Conservation (phyloP, 495 filamentous ascomycete genomes). For the Cercophora sp. region DNA sequence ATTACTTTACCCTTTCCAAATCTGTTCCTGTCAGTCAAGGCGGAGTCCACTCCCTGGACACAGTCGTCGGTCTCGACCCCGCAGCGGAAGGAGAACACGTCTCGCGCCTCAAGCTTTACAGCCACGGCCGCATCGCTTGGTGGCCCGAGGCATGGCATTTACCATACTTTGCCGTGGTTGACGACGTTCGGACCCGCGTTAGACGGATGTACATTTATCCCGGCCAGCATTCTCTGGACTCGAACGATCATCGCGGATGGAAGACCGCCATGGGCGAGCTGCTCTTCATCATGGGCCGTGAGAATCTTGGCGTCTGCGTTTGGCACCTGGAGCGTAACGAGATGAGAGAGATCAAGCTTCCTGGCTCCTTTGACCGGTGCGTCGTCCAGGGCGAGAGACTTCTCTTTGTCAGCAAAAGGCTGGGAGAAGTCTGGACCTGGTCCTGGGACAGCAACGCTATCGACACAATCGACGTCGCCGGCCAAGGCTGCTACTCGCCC, state of each 20-base stretch:
- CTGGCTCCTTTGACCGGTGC: conserved; percentile 8
- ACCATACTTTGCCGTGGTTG: conserved; percentile 12
- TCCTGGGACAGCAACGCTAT: background rate
- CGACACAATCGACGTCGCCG: background rate
- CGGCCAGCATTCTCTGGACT: background rate
- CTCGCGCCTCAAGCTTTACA: conserved; percentile 5
- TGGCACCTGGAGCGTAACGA: conserved; percentile 13
- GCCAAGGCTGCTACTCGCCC: background rate
- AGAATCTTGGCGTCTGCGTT: conserved; percentile 10
- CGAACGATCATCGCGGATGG: conserved; percentile 1
- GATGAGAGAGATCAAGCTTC: conserved; percentile 3
- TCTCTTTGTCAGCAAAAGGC: conserved; percentile 4
- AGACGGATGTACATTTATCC: conserved; percentile 7
- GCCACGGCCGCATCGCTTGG: conserved; percentile 12
- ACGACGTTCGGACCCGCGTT: conserved; percentile 3
- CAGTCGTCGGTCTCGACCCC: background rate
- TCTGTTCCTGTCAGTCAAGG: background rate
- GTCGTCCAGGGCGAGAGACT: conserved; percentile 6
- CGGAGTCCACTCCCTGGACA: conserved; percentile 2
- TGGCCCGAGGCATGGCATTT: conserved; percentile 15
- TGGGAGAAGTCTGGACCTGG: conserved; percentile 5
- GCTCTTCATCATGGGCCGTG: conserved; percentile 13
- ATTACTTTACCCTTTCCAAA: background rate
- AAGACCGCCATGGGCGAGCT: conserved; percentile 10
- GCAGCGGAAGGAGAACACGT: background rate